Evolutionary conservation across 139 green algal genomes (phyloP).

Genomic region (Edaphochlamys debaryana): DNA sequence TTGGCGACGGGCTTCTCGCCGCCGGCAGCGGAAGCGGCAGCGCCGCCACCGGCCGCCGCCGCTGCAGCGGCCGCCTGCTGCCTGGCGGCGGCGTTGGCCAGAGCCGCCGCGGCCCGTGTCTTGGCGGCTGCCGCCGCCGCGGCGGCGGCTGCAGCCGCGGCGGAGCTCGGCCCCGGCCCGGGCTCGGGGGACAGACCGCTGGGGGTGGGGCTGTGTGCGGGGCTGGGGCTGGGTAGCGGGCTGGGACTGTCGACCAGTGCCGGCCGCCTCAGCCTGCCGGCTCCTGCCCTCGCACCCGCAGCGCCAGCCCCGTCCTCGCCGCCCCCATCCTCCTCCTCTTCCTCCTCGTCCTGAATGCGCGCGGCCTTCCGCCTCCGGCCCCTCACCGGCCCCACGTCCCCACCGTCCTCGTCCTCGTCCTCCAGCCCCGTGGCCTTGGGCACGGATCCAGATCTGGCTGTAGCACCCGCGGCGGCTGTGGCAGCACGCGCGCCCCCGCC

Average conservation of each 20-base stretch:
- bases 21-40: too few relatives aligned
- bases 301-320: not conserved
- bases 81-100: not conserved
- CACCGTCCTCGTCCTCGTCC: conserved; percentile 24
- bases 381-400: not conserved
- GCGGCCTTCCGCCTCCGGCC: conserved; percentile 6
- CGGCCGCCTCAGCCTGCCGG: too few relatives aligned
- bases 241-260: too few relatives aligned
- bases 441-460: not conserved
- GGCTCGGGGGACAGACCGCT: too few relatives aligned
- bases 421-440: not conserved
- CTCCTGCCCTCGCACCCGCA: not conserved
- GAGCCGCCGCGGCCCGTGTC: not conserved
- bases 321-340: not conserved
- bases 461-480: not conserved
- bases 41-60: too few relatives aligned
- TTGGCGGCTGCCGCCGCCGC: not conserved
- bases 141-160: not conserved
- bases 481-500: not conserved
- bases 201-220: too few relatives aligned
- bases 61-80: too few relatives aligned
- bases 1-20: not conserved
- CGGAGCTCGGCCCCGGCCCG: too few relatives aligned
- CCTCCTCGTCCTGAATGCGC: not conserved
- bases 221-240: too few relatives aligned